Conservation (phyloP, 2,329 filamentous ascomycete species). For the Blastomyces emzantsi region DNA sequence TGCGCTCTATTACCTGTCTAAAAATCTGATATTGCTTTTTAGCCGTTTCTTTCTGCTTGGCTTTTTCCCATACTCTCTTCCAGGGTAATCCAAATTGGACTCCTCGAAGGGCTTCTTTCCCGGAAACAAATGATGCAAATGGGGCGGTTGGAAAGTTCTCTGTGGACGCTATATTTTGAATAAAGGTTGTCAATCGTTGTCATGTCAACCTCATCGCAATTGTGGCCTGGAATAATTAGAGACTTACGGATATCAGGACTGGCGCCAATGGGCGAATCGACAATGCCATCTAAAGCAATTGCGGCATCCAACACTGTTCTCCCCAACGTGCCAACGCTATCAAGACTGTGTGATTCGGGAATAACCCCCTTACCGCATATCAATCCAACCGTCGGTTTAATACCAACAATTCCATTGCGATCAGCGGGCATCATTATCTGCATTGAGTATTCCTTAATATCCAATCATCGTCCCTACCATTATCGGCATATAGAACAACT, state of each 20-base stretch:
- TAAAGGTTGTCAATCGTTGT: neutral
- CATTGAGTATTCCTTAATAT: neutral
- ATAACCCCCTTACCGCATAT: conserved; percentile 58
- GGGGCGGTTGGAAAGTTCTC: neutral
- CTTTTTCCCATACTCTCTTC: conserved; percentile 59
- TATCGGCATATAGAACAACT: conserved; percentile 10
- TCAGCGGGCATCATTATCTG: conserved; percentile 61
- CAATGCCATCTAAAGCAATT: conserved; percentile 58
- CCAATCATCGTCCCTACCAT: neutral
- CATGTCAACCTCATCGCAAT: neutral
- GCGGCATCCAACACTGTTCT: conserved; percentile 57
- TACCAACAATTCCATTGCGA: conserved; percentile 58
- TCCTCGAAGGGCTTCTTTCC: conserved; percentile 46
- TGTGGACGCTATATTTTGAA: neutral
- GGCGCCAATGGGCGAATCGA: conserved; percentile 46
- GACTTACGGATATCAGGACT: conserved; percentile 47
- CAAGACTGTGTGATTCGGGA: conserved; percentile 58
- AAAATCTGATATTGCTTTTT: neutral
- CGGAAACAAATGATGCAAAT: conserved; percentile 50
- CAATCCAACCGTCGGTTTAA: conserved; percentile 67
- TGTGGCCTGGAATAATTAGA: conserved; percentile 8
- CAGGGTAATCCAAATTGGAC: conserved; percentile 64
- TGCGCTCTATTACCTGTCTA: neutral
- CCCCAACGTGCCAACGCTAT: conserved; percentile 59
- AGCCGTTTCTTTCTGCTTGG: conserved; percentile 45